Evolutionary conservation across 1,284 basidiomycete species (phyloP), one percentile per base, ranked within the genome.

Genomic region (Abortiporus biennis): DNA sequence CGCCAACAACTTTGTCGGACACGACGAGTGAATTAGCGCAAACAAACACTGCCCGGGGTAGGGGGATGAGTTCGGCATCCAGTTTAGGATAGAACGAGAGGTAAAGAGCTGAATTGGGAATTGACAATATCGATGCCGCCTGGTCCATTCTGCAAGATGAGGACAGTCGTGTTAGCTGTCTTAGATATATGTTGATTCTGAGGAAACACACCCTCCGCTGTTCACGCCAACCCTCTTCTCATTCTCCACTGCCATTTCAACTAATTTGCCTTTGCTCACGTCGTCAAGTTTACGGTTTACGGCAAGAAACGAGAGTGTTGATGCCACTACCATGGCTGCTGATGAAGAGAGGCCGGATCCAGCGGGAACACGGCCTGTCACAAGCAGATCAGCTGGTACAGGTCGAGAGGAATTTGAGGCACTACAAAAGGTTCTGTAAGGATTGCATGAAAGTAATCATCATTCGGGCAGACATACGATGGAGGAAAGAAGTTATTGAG

Each of bases 21-120:
- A 85, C 79, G 22, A 91, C 81, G 29, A 91, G 76, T 13, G 87
- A 89, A 66, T 93, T 91, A 11, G 89, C 85, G 54, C 84, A 81
- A 42, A 92, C 84, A 54, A 93, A 80, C 4, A 80, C 78, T 11
- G 78, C 74, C 9, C 65, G 36, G 3, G 65, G 64, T 2, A 90
- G 70, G 0, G 76, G 77, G 11, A 82, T 74, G 0, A 81, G 74
- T 23, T 76, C 71, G 0, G 82, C 84, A 27, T 67, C 58, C 11
- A 93, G 76, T n/a, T 66, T 65, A 4, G 90, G 91, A 59, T 80
- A 84, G 71, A 92, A 93, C 16, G 80, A 74, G 53, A 91, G 80
- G 56, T 88, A 89, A 21, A 92, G 71, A 0, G 86, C 82, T 3
- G 83, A 78, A 25, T 75, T 72, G 1, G 83, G 70, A 22, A 73